Base-by-base conservation (phyloP, 2,329 filamentous ascomycete genomes). In the Apiospora arundinis region DNA sequence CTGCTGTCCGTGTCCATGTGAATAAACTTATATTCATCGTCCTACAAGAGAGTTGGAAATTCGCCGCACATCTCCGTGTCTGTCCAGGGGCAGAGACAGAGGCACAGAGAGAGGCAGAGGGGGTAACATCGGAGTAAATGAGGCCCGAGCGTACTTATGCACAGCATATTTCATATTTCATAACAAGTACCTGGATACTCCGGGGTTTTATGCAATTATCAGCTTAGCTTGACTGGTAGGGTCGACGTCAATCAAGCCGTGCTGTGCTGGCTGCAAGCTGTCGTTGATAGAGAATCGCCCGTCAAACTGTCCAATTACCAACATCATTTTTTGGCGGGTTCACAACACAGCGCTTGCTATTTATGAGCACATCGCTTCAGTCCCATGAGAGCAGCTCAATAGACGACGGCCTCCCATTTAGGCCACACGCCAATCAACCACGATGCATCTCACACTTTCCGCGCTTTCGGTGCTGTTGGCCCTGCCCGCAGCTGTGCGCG, bases 401-500 rank as follows among this genome's bases (percentile, higher is more conserved):
- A 49, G 25, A 48, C 67, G 32, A 46, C 67, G 67, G 67, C 46
- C 67, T 52, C 46, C 44, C 21, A 42, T 12, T 40, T 9, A 69
- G 67, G 67, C 48, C 48, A 56, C 28, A 46, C 52, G 28, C 56
- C 56, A 63, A 63, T 40, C 21, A 25, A 42, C n/a, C 46, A 44
- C 42, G 25, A 80, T 80, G 78, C 74, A 77, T 74, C 60, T 80
- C 66, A 71, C 78, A 45, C 63, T 73, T 11, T 74, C 72, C 65
- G 70, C 76, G 48, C 74, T 80, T 42, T 79, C 79, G 66, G 71
- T 79, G 56, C 79, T 84, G 70, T 76, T 82, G 70, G 76, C 81
- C 48, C 81, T 91, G 77, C 84, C 85, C 76, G 80, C 85, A 76
- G 78, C 86, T 79, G 84, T 89, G 69, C 80, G 83, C 78, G 93